A percentile compares a stretch with the other conserved stretches of the same genome.
Conservation (phyloP, 495 filamentous ascomycete genomes). For the Lepidopterella palustris region DNA sequence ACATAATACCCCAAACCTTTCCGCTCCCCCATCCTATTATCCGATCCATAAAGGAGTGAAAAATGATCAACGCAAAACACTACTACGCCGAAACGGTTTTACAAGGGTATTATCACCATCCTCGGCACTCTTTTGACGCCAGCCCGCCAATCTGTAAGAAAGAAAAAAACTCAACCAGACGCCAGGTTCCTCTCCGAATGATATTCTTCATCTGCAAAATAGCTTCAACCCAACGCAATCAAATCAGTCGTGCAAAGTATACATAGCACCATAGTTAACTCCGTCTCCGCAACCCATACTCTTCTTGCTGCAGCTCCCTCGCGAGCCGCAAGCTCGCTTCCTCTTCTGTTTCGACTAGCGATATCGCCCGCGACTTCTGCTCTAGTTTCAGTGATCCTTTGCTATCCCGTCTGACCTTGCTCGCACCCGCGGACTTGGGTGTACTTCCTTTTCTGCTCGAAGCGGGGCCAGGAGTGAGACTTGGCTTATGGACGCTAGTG, state of each 20-base stretch:
- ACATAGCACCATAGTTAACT: conserved; percentile 6
- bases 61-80: background rate
- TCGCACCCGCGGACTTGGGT: conserved; percentile 7
- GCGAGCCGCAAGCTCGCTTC: conserved; percentile 53
- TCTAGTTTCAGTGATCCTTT: conserved; percentile 12
- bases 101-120: conserved; percentile 3
- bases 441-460: conserved; percentile 2
- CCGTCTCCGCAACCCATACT: conserved; percentile 52
- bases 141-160: background rate
- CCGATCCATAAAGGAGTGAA: background rate
- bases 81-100: background rate
- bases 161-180: background rate
- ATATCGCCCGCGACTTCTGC: conserved; percentile 5
- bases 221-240: background rate
- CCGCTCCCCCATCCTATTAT: no score
- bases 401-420: conserved; percentile 7
- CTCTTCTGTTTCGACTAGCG: conserved; percentile 31
- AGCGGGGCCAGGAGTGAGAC: conserved; percentile 10
- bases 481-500: conserved; percentile 7
- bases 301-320: conserved; percentile 52
- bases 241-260: conserved; percentile 1
- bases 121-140: background rate
- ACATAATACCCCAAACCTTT: no score
- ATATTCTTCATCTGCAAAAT: background rate
- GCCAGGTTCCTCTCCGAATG: background rate